phyloP scores from a whole-genome alignment of 768 basidiomycete species.

The Lyophyllum shimeji region DNA sequence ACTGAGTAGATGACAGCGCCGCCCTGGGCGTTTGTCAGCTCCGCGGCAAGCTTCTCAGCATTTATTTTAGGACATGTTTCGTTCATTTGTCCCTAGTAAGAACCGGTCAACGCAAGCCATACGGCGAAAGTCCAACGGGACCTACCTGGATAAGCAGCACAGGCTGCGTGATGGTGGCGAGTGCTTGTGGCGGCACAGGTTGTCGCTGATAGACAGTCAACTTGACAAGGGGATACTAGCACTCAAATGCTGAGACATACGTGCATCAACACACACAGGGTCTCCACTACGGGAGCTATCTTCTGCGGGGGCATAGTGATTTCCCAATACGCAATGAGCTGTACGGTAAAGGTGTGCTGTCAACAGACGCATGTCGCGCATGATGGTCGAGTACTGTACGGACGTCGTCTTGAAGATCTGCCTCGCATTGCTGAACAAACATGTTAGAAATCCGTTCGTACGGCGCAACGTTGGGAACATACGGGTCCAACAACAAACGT shows the following conservation, averaged over 20 bases:
- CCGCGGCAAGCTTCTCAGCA: slow-evolving; percentile 52
- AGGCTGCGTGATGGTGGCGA: slow-evolving; percentile 58
- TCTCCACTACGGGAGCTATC: slow-evolving; percentile 51
- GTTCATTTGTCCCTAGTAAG: slow-evolving; percentile 57
- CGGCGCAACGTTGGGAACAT: slow-evolving; percentile 18
- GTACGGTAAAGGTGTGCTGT: not conserved
- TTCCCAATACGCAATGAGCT: slow-evolving; percentile 73
- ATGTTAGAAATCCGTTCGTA: slow-evolving; percentile 1
- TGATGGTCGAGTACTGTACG: slow-evolving; percentile 11
- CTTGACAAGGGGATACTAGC: not conserved
- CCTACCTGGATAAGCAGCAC: slow-evolving; percentile 69
- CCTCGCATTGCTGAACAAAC: slow-evolving; percentile 43
- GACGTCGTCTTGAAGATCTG: slow-evolving; percentile 67
- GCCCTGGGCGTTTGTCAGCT: slow-evolving; percentile 46
- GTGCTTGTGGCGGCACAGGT: slow-evolving; percentile 45
- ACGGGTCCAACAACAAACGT: slow-evolving; percentile 58
- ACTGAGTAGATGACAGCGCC: slow-evolving; percentile 57
- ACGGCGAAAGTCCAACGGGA: slow-evolving; percentile 1
- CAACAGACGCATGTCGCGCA: not conserved
- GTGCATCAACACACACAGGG: slow-evolving; percentile 57
- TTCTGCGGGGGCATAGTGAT: slow-evolving; percentile 50
- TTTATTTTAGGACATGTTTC: slow-evolving; percentile 51
- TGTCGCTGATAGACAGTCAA: slow-evolving; percentile 46
- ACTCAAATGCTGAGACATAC: slow-evolving; percentile 34
- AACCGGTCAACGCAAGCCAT: not conserved